Evolutionary conservation across 2,329 filamentous ascomycete species (phyloP).

Genomic region (Graphiopsis chlorocephala): DNA sequence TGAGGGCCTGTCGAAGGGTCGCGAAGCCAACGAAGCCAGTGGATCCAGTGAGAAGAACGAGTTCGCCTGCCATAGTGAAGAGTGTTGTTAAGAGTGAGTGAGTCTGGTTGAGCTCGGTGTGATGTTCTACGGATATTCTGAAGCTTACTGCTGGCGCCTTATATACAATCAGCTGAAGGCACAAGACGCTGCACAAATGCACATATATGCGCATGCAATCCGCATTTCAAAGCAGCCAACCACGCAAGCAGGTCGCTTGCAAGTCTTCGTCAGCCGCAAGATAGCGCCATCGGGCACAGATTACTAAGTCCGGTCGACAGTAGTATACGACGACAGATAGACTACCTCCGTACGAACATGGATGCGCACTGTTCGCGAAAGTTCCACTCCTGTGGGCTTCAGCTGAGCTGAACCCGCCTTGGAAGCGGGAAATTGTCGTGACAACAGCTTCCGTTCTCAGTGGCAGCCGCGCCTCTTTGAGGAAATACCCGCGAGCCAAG

Average conservation of each 20-base stretch:
- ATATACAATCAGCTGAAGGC: not conserved
- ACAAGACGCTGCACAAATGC: not conserved
- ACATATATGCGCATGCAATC: not conserved
- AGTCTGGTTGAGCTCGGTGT: not conserved
- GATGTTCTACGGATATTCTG: not conserved
- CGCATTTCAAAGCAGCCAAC: not conserved
- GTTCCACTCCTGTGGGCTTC: not conserved
- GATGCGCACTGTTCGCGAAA: not conserved
- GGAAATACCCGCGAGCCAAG: not conserved
- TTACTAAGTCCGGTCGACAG: not conserved
- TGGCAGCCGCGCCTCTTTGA: not conserved
- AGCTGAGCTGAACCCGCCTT: not conserved
- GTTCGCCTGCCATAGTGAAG: slow-evolving; percentile 7
- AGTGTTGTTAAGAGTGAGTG: not conserved
- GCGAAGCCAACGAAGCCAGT: slow-evolving; percentile 29
- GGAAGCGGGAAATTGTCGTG: not conserved
- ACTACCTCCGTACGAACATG: not conserved
- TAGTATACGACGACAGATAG: not conserved
- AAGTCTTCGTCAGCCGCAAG: not conserved
- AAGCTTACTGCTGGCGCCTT: not conserved
- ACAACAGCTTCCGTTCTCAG: not conserved
- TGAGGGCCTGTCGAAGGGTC: slow-evolving; percentile 25
- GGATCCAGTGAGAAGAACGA: slow-evolving; percentile 23
- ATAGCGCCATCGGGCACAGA: not conserved
- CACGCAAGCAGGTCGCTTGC: not conserved